Base-by-base conservation (phyloP, 106 monocot genomes). In the Xerophyta viscosa region DNA sequence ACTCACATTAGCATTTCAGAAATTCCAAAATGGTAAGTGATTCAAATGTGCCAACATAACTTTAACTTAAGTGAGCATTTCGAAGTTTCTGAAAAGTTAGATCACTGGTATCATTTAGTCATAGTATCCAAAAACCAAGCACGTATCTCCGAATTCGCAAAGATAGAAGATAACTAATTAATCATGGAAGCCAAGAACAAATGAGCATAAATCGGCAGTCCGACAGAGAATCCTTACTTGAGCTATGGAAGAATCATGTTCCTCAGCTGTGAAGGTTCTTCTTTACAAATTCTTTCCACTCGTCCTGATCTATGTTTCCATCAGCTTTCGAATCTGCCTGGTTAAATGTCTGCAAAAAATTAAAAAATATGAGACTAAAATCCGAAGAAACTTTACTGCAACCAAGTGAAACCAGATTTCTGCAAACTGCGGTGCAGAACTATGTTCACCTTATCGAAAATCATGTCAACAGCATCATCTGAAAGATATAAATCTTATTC, bases 241-340 rank as follows among this genome's bases (percentile, higher is more conserved):
- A 85, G 61, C 31, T 85, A 85, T 50, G 84, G 84, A 58, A 85
- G 79, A n/a, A 79, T 79, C 84, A 85, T 85, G 53, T 79, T 85
- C 61, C 49, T 79, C 37, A 85, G 36, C 22, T 76, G 41, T n/a
- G 79, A 62, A 24, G 84, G 69, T 85, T 76, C 42, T 58, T 21
- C 25, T 31, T 57, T 12, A 65, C 84, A 69, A 72, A 85, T n/a
- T 29, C 75, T 17, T 69, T 66, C 78, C 78, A 85, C 56, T 85
- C 84, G 44, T 62, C 66, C 0, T 39, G 60, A 55, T 74, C 74
- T 49, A 74, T 74, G 41, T 49, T 74, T 23, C 67, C 74, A 48
- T 74, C 74, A 22, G 56, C 61, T 13, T 74, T 67, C 4, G 42
- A n/a, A 67, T 74, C 74, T n/a, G 67, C 74, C 47, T 62, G 56